Conservation (phyloP, 371 early-diverging fungal genomes). For the Mortierella sp. region DNA sequence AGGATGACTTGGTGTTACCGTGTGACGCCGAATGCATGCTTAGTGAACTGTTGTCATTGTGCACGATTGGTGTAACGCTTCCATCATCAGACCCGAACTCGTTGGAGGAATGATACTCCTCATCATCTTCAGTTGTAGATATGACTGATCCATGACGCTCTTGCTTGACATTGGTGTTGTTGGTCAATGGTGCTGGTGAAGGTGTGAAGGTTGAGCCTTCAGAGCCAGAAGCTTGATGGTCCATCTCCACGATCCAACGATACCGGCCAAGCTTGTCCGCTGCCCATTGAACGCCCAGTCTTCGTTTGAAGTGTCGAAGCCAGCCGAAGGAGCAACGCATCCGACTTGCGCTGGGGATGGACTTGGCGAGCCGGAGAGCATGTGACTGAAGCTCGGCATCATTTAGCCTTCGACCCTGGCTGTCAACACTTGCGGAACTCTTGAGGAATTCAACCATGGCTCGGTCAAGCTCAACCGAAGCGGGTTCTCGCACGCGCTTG, state of each 20-base stretch:
- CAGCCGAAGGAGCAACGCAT: constrained; percentile 52
- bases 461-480: constrained; percentile 47
- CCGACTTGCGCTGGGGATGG: constrained; percentile 31
- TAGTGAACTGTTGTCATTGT: constrained; percentile 10
- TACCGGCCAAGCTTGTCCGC: constrained; percentile 38
- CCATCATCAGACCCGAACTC: constrained; percentile 23
- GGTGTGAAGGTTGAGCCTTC: neutral
- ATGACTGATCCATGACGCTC: constrained; percentile 5
- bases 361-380: constrained; percentile 36
- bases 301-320: constrained; percentile 47
- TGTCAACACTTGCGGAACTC: constrained; percentile 29
- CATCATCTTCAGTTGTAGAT: constrained; percentile 14
- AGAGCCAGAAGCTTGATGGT: neutral
- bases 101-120: constrained; percentile 35
- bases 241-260: constrained; percentile 41
- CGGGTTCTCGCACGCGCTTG: constrained; percentile 52
- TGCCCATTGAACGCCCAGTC: constrained; percentile 45
- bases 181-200: neutral
- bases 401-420: constrained; percentile 46
- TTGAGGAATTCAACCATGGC: constrained; percentile 49
- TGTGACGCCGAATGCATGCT: constrained; percentile 12
- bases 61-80: neutral
- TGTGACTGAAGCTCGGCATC: constrained; percentile 47
- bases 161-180: constrained; percentile 8
- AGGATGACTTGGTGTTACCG: constrained; percentile 8